A percentile compares a stretch with the other conserved stretches of the same genome.
Evolutionary conservation across 306 rosid genomes (phyloP).

Genomic region (Quercus wislizeni): DNA sequence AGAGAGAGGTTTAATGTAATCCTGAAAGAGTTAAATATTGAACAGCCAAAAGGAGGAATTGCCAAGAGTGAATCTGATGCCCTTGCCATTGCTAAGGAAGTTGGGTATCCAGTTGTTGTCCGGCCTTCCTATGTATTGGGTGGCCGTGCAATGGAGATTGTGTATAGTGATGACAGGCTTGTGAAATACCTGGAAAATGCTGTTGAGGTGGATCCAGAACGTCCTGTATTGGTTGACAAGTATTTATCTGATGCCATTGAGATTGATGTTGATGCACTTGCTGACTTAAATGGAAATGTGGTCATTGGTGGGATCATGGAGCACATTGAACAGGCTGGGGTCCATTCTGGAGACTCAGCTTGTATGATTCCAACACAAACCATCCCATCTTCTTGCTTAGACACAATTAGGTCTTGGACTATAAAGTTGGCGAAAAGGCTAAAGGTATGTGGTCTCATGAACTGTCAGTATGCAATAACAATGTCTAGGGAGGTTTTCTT

Average conservation of each 20-base stretch:
- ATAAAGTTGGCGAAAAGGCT: conserved; percentile 72
- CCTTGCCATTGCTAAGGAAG: conserved; percentile 69
- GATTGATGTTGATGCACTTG: conserved; percentile 93
- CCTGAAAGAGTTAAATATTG: conserved; percentile 74
- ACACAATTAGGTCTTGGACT: conserved; percentile 86
- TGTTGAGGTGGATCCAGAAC: conserved; percentile 94
- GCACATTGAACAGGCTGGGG: conserved; percentile 99
- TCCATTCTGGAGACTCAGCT: conserved; percentile 98
- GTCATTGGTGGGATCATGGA: conserved; percentile 99
- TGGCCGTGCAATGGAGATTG: conserved; percentile 99
- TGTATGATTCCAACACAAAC: conserved; percentile 88
- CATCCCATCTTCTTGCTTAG: conserved; percentile 65
- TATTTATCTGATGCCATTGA: conserved; percentile 89
- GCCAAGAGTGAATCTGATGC: conserved; percentile 92
- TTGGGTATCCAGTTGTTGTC: conserved; percentile 95
- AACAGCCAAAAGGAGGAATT: conserved; percentile 99
- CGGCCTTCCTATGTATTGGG: conserved; percentile 97
- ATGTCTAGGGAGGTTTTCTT: conserved; percentile 71
- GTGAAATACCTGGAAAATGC: conserved; percentile 86
- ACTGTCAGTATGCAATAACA: conserved; percentile 93
- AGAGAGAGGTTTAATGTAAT: conserved; percentile 90
- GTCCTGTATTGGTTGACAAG: conserved; percentile 86
- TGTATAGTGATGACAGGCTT: conserved; percentile 69
- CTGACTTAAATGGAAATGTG: conserved; percentile 90
- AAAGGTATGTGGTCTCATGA: conserved; percentile 93